A percentile compares a stretch with the other conserved stretches of the same genome.
Evolutionary conservation across 164 flowering plant species (phyloP).

Genomic region (Magnolia officinalis): DNA sequence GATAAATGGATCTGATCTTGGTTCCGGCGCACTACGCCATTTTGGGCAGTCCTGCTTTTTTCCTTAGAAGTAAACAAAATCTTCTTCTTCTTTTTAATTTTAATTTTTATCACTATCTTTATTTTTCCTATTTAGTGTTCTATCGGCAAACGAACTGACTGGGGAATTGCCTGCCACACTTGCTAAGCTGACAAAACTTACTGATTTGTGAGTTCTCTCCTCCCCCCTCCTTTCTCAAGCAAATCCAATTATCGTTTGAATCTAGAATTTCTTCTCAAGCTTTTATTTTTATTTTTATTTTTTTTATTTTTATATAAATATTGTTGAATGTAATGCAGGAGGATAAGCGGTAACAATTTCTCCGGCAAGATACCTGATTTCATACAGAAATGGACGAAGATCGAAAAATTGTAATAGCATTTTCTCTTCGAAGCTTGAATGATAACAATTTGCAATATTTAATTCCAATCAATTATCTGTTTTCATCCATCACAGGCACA

Average conservation of each 20-base stretch:
- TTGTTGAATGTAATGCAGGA: constrained; percentile 39
- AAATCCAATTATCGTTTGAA: neutral
- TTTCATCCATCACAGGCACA: constrained; percentile 41
- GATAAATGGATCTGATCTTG: neutral
- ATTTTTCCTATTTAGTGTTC: constrained; percentile 23
- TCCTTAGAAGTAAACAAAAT: neutral
- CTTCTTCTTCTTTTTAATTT: neutral
- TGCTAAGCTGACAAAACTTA: constrained; percentile 44
- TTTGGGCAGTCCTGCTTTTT: neutral
- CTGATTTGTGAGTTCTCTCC: constrained; percentile 55
- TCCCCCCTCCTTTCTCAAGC: neutral
- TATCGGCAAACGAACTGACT: constrained; percentile 65
- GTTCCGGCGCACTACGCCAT: neutral
- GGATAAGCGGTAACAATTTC: constrained; percentile 58
- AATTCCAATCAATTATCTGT: neutral
- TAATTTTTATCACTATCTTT: neutral
- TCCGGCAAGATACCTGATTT: constrained; percentile 71
- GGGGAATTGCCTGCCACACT: constrained; percentile 60
- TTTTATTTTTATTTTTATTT: neutral
- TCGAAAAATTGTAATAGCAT: constrained; percentile 48
- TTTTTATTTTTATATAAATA: too few relatives aligned
- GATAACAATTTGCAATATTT: neutral
- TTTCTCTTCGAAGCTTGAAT: neutral
- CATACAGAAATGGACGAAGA: constrained; percentile 63
- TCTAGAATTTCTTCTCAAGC: neutral